Percentiles rank a stretch among this genome's conserved stretches.
Conservation (phyloP, 2,329 filamentous ascomycete species). For the Beauveria caledonica region DNA sequence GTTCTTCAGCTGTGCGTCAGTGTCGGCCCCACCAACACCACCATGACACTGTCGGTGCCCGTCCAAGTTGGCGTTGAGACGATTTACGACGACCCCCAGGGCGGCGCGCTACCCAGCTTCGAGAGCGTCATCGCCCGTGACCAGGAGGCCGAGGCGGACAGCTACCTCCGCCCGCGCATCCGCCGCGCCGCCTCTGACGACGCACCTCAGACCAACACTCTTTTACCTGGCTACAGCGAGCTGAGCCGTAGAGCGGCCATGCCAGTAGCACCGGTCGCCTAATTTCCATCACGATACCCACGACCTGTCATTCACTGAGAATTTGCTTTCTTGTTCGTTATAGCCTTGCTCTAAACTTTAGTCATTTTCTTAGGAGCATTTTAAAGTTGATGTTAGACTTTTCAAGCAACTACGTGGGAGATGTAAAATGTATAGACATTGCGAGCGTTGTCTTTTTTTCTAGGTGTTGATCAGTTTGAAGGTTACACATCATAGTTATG, state of each 20-base stretch:
- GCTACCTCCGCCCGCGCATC: conserved; percentile 33
- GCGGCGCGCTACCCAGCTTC: conserved; percentile 38
- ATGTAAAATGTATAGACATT: neutral
- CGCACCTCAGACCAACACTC: conserved; percentile 22
- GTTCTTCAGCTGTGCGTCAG: conserved; percentile 39
- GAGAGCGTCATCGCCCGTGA: conserved; percentile 36
- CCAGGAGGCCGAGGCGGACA: conserved; percentile 36
- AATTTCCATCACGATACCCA: conserved; percentile 8
- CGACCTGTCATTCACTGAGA: conserved; percentile 3
- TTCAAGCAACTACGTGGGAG: neutral
- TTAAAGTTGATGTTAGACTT: neutral
- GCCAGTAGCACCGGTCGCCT: conserved; percentile 6
- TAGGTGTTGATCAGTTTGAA: neutral
- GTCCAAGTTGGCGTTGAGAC: conserved; percentile 42
- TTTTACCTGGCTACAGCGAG: conserved; percentile 34
- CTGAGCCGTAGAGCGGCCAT: conserved; percentile 19
- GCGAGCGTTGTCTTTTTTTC: neutral
- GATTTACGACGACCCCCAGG: conserved; percentile 23
- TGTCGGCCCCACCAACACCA: conserved; percentile 33
- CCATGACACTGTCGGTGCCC: conserved; percentile 38
- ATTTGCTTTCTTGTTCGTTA: neutral
- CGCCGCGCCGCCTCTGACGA: conserved; percentile 26
- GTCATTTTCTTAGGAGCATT: conserved; percentile 1
- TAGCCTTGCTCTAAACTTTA: neutral
- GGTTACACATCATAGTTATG: neutral